Evolutionary conservation across 2,329 filamentous ascomycete genomes (phyloP).

Genomic region (Xenoacremonium recifei): DNA sequence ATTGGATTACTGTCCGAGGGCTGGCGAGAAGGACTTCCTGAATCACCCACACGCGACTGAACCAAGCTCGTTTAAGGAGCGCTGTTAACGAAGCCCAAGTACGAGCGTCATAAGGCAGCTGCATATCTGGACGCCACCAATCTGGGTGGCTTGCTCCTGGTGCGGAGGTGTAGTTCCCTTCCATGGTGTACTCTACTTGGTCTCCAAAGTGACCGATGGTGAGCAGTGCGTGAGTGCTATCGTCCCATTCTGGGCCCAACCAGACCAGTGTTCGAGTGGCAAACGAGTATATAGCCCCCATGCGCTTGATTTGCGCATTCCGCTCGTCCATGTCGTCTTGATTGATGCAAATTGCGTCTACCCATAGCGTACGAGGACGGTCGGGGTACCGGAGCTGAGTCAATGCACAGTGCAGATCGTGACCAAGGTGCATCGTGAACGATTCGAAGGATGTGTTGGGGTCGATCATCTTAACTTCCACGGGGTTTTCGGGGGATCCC

Average conservation of each 20-base stretch:
- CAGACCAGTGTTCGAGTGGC: slow-evolving; percentile 1
- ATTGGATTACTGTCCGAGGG: slow-evolving; percentile 1
- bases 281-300: slow-evolving; percentile 2
- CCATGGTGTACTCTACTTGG: slow-evolving; percentile 1
- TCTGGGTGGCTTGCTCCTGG: neutral
- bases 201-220: neutral
- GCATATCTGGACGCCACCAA: neutral
- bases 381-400: slow-evolving; percentile 3
- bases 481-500: neutral
- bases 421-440: too few species aligned
- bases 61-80: slow-evolving; percentile 1
- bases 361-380: slow-evolving; percentile 5
- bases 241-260: slow-evolving; percentile 4
- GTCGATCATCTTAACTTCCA: too few species aligned
- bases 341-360: slow-evolving; percentile 15
- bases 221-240: slow-evolving; percentile 1
- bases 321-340: slow-evolving; percentile 6
- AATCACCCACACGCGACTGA: slow-evolving; percentile 1
- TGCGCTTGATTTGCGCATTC: slow-evolving; percentile 3
- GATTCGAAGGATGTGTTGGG: too few species aligned
- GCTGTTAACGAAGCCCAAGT: neutral
- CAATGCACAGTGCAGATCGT: slow-evolving; percentile 3
- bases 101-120: neutral
- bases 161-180: neutral
- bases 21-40: slow-evolving; percentile 2